These are phyloP conservation scores for Agarophyton chilense DNA, from an alignment of 23 red algal species.

Conservation along the genomic window DNA sequence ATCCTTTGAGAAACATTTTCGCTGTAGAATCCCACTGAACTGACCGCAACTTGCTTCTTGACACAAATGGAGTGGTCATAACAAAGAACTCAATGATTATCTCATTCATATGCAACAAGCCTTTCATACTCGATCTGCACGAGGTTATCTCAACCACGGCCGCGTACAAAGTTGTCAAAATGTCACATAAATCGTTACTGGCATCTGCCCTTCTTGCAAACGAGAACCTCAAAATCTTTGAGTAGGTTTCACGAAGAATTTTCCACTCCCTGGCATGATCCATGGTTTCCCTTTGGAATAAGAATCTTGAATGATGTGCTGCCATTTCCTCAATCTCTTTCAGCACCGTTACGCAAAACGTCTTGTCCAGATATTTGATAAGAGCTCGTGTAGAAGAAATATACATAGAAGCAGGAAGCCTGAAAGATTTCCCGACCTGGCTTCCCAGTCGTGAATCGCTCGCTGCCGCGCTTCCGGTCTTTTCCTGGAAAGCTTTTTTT, in stretches of 20 bases:
- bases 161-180: slow-evolving; percentile 4
- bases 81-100: slow-evolving; percentile 65
- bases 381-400: slow-evolving; percentile 43
- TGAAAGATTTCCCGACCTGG: slow-evolving; percentile 25
- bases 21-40: slow-evolving; percentile 36
- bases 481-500: slow-evolving; percentile 52
- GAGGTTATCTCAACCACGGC: slow-evolving; percentile 53
- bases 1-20: slow-evolving; percentile 57
- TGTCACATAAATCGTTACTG: not conserved
- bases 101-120: slow-evolving; percentile 37
- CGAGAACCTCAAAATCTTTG: slow-evolving; percentile 33
- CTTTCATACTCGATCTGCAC: slow-evolving; percentile 24
- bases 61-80: slow-evolving; percentile 26
- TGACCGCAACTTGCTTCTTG: not conserved
- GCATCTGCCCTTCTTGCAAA: slow-evolving; percentile 12
- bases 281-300: slow-evolving; percentile 49
- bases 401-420: slow-evolving; percentile 37
- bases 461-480: slow-evolving; percentile 27
- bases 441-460: slow-evolving; percentile 41
- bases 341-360: slow-evolving; percentile 41
- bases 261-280: slow-evolving; percentile 65
- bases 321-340: slow-evolving; percentile 49
- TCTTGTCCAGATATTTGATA: slow-evolving; percentile 51
- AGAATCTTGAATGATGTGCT: slow-evolving; percentile 1
- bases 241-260: slow-evolving; percentile 45